These are phyloP conservation scores for Saccharomyces hybrid DNA, from an alignment of 1,139 yeast species.

Conservation along the genomic window DNA sequence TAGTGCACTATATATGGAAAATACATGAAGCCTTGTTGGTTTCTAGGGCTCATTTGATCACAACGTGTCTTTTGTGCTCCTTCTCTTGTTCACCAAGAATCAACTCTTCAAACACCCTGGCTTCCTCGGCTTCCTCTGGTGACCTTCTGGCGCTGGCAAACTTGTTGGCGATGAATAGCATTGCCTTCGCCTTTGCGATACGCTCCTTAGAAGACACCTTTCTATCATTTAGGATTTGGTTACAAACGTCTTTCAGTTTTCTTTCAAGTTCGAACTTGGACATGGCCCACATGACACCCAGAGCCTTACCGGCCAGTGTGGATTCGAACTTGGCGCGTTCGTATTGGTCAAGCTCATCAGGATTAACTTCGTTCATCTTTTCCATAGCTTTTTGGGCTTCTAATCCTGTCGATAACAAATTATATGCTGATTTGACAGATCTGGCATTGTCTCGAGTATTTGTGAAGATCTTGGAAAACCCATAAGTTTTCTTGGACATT, in stretches of 20 bases:
- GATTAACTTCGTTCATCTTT: slow-evolving; percentile 52
- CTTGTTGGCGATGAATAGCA: slow-evolving; percentile 49
- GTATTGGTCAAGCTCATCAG: slow-evolving; percentile 42
- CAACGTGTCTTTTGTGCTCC: slow-evolving; percentile 32
- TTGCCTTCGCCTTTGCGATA: slow-evolving; percentile 51
- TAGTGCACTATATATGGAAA: neutral
- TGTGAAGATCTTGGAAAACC: slow-evolving; percentile 53
- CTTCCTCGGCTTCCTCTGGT: slow-evolving; percentile 66
- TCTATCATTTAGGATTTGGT: slow-evolving; percentile 52
- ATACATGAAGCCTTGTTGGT: neutral
- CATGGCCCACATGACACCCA: slow-evolving; percentile 75
- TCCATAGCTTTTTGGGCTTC: slow-evolving; percentile 73
- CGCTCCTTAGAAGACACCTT: slow-evolving; percentile 44
- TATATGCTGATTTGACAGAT: slow-evolving; percentile 60
- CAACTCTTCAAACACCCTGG: slow-evolving; percentile 66
- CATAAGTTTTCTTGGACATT: slow-evolving; percentile 66
- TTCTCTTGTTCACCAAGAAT: slow-evolving; percentile 43
- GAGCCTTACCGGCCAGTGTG: slow-evolving; percentile 60
- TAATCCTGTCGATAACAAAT: slow-evolving; percentile 58
- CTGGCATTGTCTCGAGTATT: slow-evolving; percentile 68
- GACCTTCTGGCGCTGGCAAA: slow-evolving; percentile 52
- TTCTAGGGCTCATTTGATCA: neutral
- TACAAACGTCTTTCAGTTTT: slow-evolving; percentile 59
- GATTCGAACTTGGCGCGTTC: slow-evolving; percentile 59
- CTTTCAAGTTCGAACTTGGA: slow-evolving; percentile 68